Conservation (phyloP, 2,329 filamentous ascomycete genomes). For the Trichothecium sympodiale region DNA sequence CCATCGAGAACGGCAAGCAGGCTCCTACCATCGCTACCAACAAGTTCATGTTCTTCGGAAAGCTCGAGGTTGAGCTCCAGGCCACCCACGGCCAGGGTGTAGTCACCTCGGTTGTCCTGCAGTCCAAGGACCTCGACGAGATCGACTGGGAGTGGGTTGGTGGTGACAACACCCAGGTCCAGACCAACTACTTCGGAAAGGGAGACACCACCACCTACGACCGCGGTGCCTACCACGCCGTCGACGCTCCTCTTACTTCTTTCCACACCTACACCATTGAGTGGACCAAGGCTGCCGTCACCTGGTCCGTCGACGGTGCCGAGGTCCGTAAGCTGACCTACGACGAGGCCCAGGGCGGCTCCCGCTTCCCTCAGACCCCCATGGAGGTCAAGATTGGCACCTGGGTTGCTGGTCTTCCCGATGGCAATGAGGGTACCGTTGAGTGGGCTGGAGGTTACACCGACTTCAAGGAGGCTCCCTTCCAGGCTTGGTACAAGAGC, state of each 20-base stretch:
- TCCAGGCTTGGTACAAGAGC: conserved; percentile 45
- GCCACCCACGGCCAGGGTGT: conserved; percentile 74
- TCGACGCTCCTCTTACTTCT: conserved; percentile 41
- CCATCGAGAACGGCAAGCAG: conserved; percentile 56
- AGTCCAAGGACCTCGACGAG: conserved; percentile 77
- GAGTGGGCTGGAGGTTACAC: conserved; percentile 56
- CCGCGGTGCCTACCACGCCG: conserved; percentile 52
- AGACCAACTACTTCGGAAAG: conserved; percentile 80
- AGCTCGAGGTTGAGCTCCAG: conserved; percentile 68
- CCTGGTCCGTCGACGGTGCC: conserved; percentile 54
- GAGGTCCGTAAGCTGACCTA: conserved; percentile 51
- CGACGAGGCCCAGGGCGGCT: conserved; percentile 44
- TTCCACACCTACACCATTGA: conserved; percentile 58
- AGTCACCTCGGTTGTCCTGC: conserved; percentile 79
- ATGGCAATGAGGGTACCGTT: conserved; percentile 60
- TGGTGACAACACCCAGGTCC: conserved; percentile 59
- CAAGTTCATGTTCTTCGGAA: conserved; percentile 97
- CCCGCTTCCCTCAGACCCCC: conserved; percentile 60
- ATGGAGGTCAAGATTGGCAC: conserved; percentile 61
- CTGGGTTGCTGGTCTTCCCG: conserved; percentile 49
- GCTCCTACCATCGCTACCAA: conserved; percentile 62
- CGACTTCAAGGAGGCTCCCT: conserved; percentile 40
- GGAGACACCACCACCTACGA: conserved; percentile 61
- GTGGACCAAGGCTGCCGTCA: conserved; percentile 53
- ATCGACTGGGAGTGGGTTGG: conserved; percentile 97